Base-by-base conservation (phyloP, 441 rosid species). In the Kokia cookei region DNA sequence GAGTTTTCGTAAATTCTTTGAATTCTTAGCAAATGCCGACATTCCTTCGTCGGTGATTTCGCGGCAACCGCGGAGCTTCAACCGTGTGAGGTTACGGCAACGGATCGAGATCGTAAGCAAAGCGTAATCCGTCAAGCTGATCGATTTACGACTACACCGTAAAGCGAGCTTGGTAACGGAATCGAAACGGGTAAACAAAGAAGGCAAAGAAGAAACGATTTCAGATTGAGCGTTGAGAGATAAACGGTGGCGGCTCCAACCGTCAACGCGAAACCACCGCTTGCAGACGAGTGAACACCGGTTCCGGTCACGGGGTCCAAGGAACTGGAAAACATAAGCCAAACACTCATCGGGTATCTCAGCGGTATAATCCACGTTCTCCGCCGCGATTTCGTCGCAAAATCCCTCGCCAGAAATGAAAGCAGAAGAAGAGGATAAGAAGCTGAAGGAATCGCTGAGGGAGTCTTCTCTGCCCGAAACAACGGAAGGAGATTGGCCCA, bases 211-310 rank as follows among this genome's bases (percentile, higher is more conserved):
- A 22, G 72, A 43, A 13, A 69, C 73, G 60, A 88, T 81, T 71
- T 80, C 90, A 19, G 82, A 67, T 17, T 64, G 80, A 24, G 90
- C 90, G 58, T 86, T 72, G 15, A 88, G 89, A 8, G 90, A 85
- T 4, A 88, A 61, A 14, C 89, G 82, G 69, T 84, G 81, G 29
- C 92, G 89, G 69, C 72, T 88, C 84, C 81, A 73, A 2, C 95
- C 95, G 73, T 93, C 95, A 7, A 93, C 93, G 67, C 72, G 79
- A 2, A 84, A 70, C 98, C 98, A 94, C 76, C 96, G 84, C 78
- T 83, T 82, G 77, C 89, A 86, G 2, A 94, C 93, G 14, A 72
- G 70, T 45, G 98, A 92, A 72, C 93, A 92, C 1, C 79, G 79
- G 22, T 88, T 89, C 63, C 96, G 84, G 80, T 94, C 94, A 0